phyloP scores from a whole-genome alignment of 2,329 filamentous ascomycete genomes.

The Pestalotiopsis sp. region DNA sequence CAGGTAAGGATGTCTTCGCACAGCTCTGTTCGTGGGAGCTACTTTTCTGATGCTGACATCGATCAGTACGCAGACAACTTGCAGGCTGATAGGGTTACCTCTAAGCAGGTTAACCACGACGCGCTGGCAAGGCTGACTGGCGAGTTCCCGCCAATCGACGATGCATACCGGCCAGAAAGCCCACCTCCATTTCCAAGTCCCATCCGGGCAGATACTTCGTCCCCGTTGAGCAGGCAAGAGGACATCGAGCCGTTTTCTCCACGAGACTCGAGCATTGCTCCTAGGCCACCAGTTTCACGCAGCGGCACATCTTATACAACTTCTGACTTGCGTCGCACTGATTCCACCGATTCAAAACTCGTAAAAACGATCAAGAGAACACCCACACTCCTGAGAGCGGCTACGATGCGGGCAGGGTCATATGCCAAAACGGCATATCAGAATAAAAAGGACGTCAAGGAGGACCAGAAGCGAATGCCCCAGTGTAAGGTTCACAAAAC shows the following conservation, averaged over 20 bases:
- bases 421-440: background rate
- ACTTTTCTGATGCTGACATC: background rate
- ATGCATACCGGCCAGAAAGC: too few species aligned
- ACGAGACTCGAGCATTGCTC: too few species aligned
- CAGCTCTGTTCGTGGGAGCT: background rate
- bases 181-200: too few species aligned
- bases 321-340: background rate
- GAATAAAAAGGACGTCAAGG: background rate
- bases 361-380: background rate
- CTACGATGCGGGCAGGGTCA: background rate
- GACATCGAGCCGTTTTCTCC: too few species aligned
- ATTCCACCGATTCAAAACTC: background rate
- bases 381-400: background rate
- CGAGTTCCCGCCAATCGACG: background rate
- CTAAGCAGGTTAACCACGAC: background rate
- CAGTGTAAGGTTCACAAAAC: background rate
- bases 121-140: background rate
- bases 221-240: too few species aligned
- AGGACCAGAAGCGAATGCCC: background rate
- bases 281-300: too few species aligned
- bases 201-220: too few species aligned
- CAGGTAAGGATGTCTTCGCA: background rate
- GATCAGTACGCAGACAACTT: background rate
- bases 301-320: background rate
- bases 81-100: background rate